These are phyloP conservation scores for Capronia epimyces DNA, from an alignment of 2,329 filamentous ascomycete genomes.

Conservation along the genomic window DNA sequence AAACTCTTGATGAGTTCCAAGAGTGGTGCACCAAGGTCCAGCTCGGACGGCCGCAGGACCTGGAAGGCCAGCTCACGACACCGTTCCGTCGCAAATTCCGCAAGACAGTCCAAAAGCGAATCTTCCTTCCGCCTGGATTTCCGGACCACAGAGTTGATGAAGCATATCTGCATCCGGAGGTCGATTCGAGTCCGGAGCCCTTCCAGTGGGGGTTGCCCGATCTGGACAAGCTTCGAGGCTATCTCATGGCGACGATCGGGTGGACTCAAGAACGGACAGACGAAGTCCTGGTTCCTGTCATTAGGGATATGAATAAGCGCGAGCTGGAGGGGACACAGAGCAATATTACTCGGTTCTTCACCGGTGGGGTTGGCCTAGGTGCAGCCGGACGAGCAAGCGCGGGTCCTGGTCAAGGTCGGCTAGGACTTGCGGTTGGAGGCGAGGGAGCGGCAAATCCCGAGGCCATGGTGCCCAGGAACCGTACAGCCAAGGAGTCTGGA, in stretches of 20 bases:
- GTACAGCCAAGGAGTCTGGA: constrained; percentile 59
- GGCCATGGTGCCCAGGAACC: constrained; percentile 54
- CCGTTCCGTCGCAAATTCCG: constrained; percentile 82
- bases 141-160: constrained; percentile 71
- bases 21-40: constrained; percentile 86
- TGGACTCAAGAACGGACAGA: constrained; percentile 91
- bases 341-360: constrained; percentile 92
- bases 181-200: constrained; percentile 67
- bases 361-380: constrained; percentile 65
- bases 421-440: constrained; percentile 16
- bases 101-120: constrained; percentile 66
- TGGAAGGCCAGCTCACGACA: constrained; percentile 52
- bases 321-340: constrained; percentile 86
- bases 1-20: constrained; percentile 64
- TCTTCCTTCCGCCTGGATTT: constrained; percentile 78
- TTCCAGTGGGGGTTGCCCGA: constrained; percentile 98
- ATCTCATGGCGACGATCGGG: constrained; percentile 85
- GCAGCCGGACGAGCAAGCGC: constrained; percentile 47
- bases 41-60: constrained; percentile 55
- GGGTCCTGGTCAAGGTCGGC: background rate
- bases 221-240: constrained; percentile 73
- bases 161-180: constrained; percentile 81
- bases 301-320: constrained; percentile 87
- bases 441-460: constrained; percentile 14
- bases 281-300: constrained; percentile 91